phyloP scores from a whole-genome alignment of 73 alveolate species.

The Uronychia setigera region DNA sequence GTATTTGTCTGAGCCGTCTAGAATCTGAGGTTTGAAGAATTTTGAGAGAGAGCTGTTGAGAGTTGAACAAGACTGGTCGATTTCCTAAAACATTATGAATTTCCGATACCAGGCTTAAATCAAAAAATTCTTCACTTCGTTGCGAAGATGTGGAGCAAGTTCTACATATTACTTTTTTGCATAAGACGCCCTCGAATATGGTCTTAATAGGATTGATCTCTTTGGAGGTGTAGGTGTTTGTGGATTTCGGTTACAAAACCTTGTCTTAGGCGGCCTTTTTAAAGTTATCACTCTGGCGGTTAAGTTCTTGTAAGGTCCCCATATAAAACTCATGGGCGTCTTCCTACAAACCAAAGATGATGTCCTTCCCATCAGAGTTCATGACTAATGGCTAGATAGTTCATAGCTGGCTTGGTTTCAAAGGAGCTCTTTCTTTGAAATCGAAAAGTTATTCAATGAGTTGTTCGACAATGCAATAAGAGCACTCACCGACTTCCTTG shows the following conservation, averaged over 20 bases:
- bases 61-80: neutral
- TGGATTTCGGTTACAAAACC: too few species aligned
- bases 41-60: neutral
- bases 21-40: neutral
- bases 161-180: neutral
- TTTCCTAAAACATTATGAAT: neutral
- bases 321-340: neutral
- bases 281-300: too few species aligned
- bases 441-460: neutral
- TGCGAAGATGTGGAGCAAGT: neutral
- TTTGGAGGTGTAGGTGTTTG: neutral
- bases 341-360: neutral
- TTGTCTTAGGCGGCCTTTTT: too few species aligned
- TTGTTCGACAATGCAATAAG: neutral
- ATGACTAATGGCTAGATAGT: neutral
- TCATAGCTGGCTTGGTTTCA: neutral
- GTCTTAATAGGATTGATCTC: neutral
- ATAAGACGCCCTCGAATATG: neutral
- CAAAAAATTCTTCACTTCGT: neutral
- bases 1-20: too few species aligned
- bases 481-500: slow-evolving; percentile 1
- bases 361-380: neutral
- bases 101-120: neutral
- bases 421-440: neutral
- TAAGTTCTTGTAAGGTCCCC: neutral